Base-by-base conservation (phyloP, 2,329 filamentous ascomycete species). In the Cladosporium colombiae region DNA sequence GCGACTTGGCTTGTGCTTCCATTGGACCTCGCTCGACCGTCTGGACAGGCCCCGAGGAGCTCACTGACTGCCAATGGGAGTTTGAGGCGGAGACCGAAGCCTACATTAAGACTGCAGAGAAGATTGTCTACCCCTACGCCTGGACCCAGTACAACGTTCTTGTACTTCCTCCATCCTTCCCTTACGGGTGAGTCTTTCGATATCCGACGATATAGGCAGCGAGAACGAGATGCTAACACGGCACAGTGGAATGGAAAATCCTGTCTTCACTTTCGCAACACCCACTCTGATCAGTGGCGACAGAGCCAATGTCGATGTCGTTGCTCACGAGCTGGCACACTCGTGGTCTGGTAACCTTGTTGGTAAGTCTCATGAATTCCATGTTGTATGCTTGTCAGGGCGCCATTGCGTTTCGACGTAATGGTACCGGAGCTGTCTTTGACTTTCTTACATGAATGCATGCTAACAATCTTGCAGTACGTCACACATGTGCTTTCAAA, bases 111-210 rank as follows among this genome's bases (percentile, higher is more conserved):
- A 88, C 91, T 18, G 92, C 93, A 1, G 94, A 97, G 77, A 84
- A 84, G 73, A 84, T 88, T 52, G 87, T 97, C 56, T 96, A 92
- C 72, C 91, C 92, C 0, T 98, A 99, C 78, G 87, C 88, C 66
- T 99, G 95, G 95, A 93, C 92, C 18, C 89, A 93, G 71, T 98
- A 98, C 83, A 98, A 98, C 71, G 91, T 97, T 11, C 82, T 98
- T 25, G 90, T 97, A 4, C 82, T 98, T 35, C 94, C 94, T 4
- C 91, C 92, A 0, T 94, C 91, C 71, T 98, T 96, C 77, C 92
- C 92, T 0, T 96, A 95, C 73, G 92, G 56, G 56, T 44, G 25
- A 40, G 90, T 71, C 96, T 93, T 23, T 4, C n/a, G 18, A 25
- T 35, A 7, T 23, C 72, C 35, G 35, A 40, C 35, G 16, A 6